These are phyloP conservation scores for Staphylotrichum tortipilum DNA, from an alignment of 495 filamentous ascomycete species.

Conservation along the genomic window DNA sequence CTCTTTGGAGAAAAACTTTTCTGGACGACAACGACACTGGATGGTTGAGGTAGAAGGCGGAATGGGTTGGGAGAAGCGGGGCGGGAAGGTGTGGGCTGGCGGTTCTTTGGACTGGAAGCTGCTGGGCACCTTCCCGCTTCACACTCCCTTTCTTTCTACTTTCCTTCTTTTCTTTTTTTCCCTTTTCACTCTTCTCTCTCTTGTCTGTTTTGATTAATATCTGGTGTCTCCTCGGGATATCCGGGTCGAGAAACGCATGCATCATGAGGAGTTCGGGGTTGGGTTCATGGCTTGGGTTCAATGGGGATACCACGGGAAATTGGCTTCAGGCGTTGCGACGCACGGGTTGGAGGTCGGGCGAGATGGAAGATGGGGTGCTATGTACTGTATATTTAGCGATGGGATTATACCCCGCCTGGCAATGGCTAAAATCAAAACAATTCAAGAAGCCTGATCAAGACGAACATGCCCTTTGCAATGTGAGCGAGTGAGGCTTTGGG, in stretches of 20 bases:
- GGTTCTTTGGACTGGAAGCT: slow-evolving; percentile 11
- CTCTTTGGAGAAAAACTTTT: background rate
- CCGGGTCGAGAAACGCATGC: slow-evolving; percentile 13
- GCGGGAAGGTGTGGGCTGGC: background rate
- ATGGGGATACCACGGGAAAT: slow-evolving; percentile 3
- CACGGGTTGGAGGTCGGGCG: background rate
- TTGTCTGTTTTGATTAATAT: slow-evolving; percentile 8
- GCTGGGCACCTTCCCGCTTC: too few relatives aligned
- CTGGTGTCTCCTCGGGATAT: slow-evolving; percentile 6
- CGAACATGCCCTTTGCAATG: background rate
- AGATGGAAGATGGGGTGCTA: background rate
- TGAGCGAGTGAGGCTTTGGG: background rate
- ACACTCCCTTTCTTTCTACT: slow-evolving; percentile 1
- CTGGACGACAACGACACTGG: slow-evolving; percentile 11
- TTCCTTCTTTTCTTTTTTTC: slow-evolving; percentile 10
- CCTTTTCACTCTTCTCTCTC: slow-evolving; percentile 6
- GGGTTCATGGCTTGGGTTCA: background rate
- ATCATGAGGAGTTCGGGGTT: slow-evolving; percentile 12
- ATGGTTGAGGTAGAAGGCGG: background rate
- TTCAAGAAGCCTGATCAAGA: background rate
- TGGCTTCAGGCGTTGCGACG: background rate
- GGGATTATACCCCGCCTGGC: slow-evolving; percentile 6
- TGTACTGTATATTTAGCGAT: slow-evolving; percentile 1
- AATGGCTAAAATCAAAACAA: slow-evolving; percentile 2
- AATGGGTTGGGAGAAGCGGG: background rate